These are phyloP conservation scores for Helicostylum pulchrum DNA, from an alignment of 192 early-diverging fungal species.

Conservation along the genomic window DNA sequence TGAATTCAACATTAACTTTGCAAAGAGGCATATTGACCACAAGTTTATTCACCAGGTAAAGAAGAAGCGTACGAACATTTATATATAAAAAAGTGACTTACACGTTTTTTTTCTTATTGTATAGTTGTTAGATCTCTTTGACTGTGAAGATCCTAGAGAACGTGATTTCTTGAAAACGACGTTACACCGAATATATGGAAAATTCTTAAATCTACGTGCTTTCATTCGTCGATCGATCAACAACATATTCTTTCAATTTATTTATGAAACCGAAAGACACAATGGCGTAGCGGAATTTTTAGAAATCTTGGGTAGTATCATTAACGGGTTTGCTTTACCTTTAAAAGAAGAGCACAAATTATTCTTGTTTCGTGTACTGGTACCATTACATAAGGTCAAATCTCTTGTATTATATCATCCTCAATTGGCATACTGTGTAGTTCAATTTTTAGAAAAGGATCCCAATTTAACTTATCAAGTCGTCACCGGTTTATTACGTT, in stretches of 20 bases:
- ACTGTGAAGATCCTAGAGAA: slow-evolving; percentile 90
- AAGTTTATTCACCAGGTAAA: slow-evolving; percentile 60
- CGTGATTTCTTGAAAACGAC: slow-evolving; percentile 91
- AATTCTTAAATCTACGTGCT: slow-evolving; percentile 86
- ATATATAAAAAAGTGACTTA: slow-evolving; percentile 29
- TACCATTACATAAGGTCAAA: slow-evolving; percentile 88
- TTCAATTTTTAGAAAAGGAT: slow-evolving; percentile 93
- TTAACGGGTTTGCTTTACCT: slow-evolving; percentile 92
- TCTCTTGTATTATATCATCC: slow-evolving; percentile 85
- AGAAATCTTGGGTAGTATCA: slow-evolving; percentile 91
- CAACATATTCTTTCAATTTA: slow-evolving; percentile 89
- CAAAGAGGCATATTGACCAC: slow-evolving; percentile 87
- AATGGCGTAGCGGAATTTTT: slow-evolving; percentile 91
- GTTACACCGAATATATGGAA: slow-evolving; percentile 89
- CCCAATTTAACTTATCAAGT: slow-evolving; percentile 65
- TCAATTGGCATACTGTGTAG: slow-evolving; percentile 88
- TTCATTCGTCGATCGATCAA: slow-evolving; percentile 90
- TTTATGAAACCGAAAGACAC: slow-evolving; percentile 87
- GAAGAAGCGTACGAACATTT: neutral
- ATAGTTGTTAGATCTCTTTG: slow-evolving; percentile 85
- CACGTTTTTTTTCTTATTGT: neutral
- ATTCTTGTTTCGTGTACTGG: slow-evolving; percentile 79
- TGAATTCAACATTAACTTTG: slow-evolving; percentile 87
- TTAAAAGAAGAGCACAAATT: slow-evolving; percentile 91
- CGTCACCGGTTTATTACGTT: slow-evolving; percentile 77